Evolutionary conservation across 2,329 filamentous ascomycete species (phyloP), one percentile per base, ranked within the genome.

Genomic region (Aphanocladium album): DNA sequence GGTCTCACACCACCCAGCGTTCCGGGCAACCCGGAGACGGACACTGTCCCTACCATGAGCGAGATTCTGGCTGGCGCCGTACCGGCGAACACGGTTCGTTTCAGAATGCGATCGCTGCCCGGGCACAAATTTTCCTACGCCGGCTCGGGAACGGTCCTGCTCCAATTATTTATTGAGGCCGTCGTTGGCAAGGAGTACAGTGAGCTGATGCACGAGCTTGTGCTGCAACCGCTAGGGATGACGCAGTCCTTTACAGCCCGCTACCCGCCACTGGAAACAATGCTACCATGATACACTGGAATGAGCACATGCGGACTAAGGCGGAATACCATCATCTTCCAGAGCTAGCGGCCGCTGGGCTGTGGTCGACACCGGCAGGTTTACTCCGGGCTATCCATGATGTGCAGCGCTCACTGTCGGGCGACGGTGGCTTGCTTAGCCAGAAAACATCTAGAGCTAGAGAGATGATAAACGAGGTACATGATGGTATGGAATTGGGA

Each of bases 351-450:
- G 65, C 65, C 8, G 65, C 62, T 1, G 60, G 65, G 1, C 49
- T 68, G 17, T 68, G 65, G 66, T 68, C 64, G 23, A 68, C 66
- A 2, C 67, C 66, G 3, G 62, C 60, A 3, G 67, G 68, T 4
- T 60, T 68, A 1, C 59, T 68, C 21, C 66, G 63, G 35, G 62
- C 62, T 2, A 35, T 67, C 8, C 19, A 47, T 11, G 67, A 60
- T 11, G 60, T 66, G 11, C 66, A 68, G 33, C 43, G 39, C 17
- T 68, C 66, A 3, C 62, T 68, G 1, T 43, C 55, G 8, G 52
- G 57, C 3, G 62, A 64, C 11, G 61, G 63, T 9, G 57, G 50
- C 2, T 64, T 66, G 8, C 60, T 67, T n/a, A 45, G 52, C 0
- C 53, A 52, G 30, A 58, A 55, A 1, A n/a, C n/a, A n/a, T n/a